A percentile compares a stretch with the other conserved stretches of the same genome.
phyloP scores from a whole-genome alignment of 2,329 filamentous ascomycete genomes.

The Penicillium palitans region DNA sequence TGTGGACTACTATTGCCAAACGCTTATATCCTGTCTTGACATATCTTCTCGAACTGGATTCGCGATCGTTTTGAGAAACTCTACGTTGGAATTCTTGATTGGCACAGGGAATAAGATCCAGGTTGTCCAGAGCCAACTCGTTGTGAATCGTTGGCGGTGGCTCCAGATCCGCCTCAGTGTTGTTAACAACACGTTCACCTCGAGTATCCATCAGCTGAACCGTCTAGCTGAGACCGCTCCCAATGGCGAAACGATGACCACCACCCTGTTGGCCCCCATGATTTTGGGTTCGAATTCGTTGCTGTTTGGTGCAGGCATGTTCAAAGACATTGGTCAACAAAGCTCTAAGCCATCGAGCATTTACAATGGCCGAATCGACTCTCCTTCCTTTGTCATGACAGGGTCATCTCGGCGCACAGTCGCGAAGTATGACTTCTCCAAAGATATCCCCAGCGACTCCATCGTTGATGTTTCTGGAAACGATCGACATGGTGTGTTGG shows the following conservation, averaged over 20 bases:
- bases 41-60: neutral
- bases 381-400: neutral
- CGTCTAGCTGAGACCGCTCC: neutral
- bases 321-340: neutral
- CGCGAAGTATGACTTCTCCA: neutral
- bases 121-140: neutral
- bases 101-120: neutral
- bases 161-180: neutral
- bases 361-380: constrained; percentile 1
- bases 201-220: neutral
- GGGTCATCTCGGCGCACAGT: neutral
- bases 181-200: neutral
- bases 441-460: neutral
- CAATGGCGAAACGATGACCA: neutral
- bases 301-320: constrained; percentile 1
- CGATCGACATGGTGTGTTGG: constrained; percentile 26
- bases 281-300: neutral
- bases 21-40: neutral
- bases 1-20: neutral
- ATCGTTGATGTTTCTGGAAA: constrained; percentile 26
- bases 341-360: neutral
- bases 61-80: neutral
- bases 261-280: neutral
- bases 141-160: constrained; percentile 1
- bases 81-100: neutral